Evolutionary conservation across 1,284 basidiomycete species (phyloP).

Genomic region (Microbotryum lychnidis-dioicae): DNA sequence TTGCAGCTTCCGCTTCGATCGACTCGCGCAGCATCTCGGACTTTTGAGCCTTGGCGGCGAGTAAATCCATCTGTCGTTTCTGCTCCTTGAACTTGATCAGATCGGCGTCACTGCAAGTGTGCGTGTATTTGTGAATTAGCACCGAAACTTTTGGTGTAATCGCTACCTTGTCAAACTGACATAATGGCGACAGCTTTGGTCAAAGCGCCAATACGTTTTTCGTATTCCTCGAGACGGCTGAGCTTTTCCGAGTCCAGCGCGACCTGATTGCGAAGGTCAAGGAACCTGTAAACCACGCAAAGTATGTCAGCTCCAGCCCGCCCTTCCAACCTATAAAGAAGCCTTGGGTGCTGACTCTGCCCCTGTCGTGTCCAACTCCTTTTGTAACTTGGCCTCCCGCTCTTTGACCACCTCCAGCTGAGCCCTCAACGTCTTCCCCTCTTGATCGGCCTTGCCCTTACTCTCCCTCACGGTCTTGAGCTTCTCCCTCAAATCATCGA

Average conservation of each 20-base stretch:
- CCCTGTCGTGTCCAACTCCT: constrained; percentile 54
- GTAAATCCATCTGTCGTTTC: constrained; percentile 41
- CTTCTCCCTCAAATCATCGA: constrained; percentile 48
- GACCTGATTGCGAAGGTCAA: constrained; percentile 27
- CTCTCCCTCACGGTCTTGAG: constrained; percentile 58
- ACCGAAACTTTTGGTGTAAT: too few relatives aligned
- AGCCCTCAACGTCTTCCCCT: constrained; percentile 55
- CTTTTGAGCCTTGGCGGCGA: constrained; percentile 23
- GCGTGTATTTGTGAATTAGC: too few relatives aligned
- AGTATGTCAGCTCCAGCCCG: constrained; percentile 60
- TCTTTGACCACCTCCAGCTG: constrained; percentile 59
- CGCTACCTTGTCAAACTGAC: constrained; percentile 41
- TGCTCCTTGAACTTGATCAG: constrained; percentile 59
- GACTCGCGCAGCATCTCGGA: constrained; percentile 20
- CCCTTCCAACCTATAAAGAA: constrained; percentile 52
- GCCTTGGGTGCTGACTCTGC: constrained; percentile 35
- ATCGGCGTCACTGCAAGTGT: constrained; percentile 55
- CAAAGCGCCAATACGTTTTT: constrained; percentile 53
- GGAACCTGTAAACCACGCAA: constrained; percentile 56
- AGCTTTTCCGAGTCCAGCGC: constrained; percentile 24
- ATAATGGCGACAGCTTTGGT: constrained; percentile 60
- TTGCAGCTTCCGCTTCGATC: constrained; percentile 10
- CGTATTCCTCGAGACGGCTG: constrained; percentile 23
- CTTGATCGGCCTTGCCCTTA: constrained; percentile 56
- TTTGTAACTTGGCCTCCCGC: constrained; percentile 56